phyloP scores from a whole-genome alignment of 495 filamentous ascomycete genomes.

The Penicillium malachiteum region DNA sequence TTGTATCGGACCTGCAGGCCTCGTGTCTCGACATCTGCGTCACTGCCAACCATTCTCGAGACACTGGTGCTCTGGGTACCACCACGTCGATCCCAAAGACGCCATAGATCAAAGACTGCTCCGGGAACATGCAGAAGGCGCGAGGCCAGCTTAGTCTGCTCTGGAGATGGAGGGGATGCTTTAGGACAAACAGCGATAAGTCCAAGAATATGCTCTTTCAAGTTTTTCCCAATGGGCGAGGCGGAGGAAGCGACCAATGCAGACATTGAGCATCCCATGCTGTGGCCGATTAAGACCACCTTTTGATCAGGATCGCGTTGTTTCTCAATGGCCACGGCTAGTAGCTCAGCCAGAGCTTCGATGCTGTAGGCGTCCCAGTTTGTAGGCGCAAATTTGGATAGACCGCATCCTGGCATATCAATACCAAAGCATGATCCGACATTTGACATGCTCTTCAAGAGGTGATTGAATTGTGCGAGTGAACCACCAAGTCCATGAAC shows the following conservation, averaged over 20 bases:
- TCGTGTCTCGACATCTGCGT: slow-evolving; percentile 72
- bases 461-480: slow-evolving; percentile 78
- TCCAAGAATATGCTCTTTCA: slow-evolving; percentile 68
- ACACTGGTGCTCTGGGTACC: slow-evolving; percentile 78
- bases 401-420: slow-evolving; percentile 86
- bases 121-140: slow-evolving; percentile 65
- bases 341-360: slow-evolving; percentile 70
- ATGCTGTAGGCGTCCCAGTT: slow-evolving; percentile 78
- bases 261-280: slow-evolving; percentile 80
- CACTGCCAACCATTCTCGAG: slow-evolving; percentile 69
- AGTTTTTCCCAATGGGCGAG: slow-evolving; percentile 39
- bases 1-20: slow-evolving; percentile 82
- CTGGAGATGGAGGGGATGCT: slow-evolving; percentile 57
- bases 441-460: slow-evolving; percentile 80
- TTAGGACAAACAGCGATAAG: slow-evolving; percentile 78
- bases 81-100: slow-evolving; percentile 78
- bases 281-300: slow-evolving; percentile 82
- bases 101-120: slow-evolving; percentile 72
- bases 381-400: slow-evolving; percentile 67
- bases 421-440: slow-evolving; percentile 85
- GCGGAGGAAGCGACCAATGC: slow-evolving; percentile 68
- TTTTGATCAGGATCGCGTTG: slow-evolving; percentile 70
- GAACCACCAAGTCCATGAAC: slow-evolving; percentile 91
- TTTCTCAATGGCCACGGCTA: slow-evolving; percentile 68
- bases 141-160: slow-evolving; percentile 50